These are phyloP conservation scores for Tuctoria greenei DNA, from an alignment of 176 grass and related monocot genomes.

Conservation along the genomic window DNA sequence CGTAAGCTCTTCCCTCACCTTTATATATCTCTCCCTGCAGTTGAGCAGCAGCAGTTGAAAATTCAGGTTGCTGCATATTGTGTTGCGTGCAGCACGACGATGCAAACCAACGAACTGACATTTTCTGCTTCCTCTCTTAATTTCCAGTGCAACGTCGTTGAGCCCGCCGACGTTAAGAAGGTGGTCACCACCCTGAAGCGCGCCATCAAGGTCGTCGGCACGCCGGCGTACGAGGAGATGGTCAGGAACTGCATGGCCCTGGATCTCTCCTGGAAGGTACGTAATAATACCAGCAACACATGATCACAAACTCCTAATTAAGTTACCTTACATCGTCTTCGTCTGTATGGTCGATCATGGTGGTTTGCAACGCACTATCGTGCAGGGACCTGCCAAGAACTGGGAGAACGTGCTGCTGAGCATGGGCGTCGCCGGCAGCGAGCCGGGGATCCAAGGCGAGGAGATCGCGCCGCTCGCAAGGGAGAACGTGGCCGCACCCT, in stretches of 20 bases:
- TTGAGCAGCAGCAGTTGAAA: too few species aligned
- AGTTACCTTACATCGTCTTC: too few species aligned
- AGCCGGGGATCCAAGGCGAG: constrained; percentile 65
- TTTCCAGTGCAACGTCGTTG: constrained; percentile 59
- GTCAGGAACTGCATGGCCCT: constrained; percentile 86
- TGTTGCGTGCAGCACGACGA: background rate
- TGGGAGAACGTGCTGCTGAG: constrained; percentile 71
- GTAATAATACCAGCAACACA: too few species aligned
- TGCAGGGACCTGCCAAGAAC: constrained; percentile 74
- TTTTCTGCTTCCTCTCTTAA: background rate
- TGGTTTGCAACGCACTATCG: background rate
- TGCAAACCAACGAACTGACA: background rate
- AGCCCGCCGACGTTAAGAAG: constrained; percentile 66
- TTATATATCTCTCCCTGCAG: background rate
- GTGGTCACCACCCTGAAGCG: constrained; percentile 61
- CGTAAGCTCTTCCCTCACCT: constrained; percentile 25
- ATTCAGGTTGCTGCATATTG: background rate
- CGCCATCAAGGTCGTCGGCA: constrained; percentile 62
- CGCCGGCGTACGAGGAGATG: constrained; percentile 60
- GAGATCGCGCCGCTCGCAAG: constrained; percentile 77
- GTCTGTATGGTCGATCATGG: background rate
- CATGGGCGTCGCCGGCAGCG: constrained; percentile 54
- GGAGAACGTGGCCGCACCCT: constrained; percentile 87
- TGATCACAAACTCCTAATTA: too few species aligned
- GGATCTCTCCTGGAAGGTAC: constrained; percentile 97